Evolutionary conservation across 1,139 yeast species (phyloP), one percentile per base, ranked within the genome.

Genomic region (Nakaseomyces glabratus): DNA sequence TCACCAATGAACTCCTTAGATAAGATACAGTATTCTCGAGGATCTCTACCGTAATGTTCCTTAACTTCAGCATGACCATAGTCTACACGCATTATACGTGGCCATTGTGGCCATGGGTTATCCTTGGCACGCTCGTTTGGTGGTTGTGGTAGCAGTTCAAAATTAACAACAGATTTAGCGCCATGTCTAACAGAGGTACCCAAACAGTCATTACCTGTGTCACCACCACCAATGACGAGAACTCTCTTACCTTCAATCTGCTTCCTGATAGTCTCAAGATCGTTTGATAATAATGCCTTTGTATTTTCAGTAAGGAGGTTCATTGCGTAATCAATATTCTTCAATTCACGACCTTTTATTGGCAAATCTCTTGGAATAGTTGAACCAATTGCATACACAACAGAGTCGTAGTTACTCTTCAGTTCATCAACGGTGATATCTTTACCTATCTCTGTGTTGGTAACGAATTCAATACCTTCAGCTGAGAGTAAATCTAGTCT

Each of bases 101-200:
- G 97, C 97, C 97, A 90, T 66, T 90, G 98, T 38, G 98, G 98
- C 98, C 98, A 90, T 63, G 98, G 98, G 63, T 90, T 90, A 64
- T 90, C 96, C 65, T 78, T 82, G 38, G 90, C 82, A 62, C 97
- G 77, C 40, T 74, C 70, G 25, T 71, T 69, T 33, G 96, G 86
- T 44, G 98, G 98, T 54, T 79, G 76, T 42, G 98, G 98, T 52
- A 90, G 69, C 57, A 90, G 70, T 66, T 90, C 98, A 60, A 90
- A 90, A 71, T 90, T 90, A 47, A 82, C 73, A 36, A 90, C 95
- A n/a, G 94, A 81, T 59, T 82, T 78, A 45, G 97, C 97, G 25
- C 95, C 96, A 58, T 90, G 97, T 65, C 98, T 81, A 29, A 93
- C 90, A 20, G 96, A 76, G 24, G 98, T 90, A 64, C 97, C 98